phyloP scores from a whole-genome alignment of 2,329 filamentous ascomycete genomes.

The Pseudocercospora fijiensis region DNA sequence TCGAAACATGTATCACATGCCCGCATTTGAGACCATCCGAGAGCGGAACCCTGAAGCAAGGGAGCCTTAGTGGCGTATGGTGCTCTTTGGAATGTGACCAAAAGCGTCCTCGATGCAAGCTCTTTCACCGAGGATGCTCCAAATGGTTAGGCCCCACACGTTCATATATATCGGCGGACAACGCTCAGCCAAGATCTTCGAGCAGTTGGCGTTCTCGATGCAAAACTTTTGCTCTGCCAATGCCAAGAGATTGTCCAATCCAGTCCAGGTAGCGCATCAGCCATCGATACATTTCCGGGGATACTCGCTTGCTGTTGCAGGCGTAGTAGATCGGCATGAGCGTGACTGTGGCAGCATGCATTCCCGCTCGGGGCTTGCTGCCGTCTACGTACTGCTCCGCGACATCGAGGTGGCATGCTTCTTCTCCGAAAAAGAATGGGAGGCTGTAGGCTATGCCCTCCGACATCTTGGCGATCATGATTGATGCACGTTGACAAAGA shows the following conservation, averaged over 20 bases:
- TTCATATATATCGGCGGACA: not conserved
- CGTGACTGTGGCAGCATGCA: slow-evolving; percentile 8
- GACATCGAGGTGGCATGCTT: not conserved
- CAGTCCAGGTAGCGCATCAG: slow-evolving; percentile 11
- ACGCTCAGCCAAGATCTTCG: not conserved
- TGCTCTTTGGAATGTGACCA: not conserved
- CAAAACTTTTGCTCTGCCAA: not conserved
- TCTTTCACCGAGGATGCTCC: too few species aligned
- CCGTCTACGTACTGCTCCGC: not conserved
- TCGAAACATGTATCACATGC: not conserved
- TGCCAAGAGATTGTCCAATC: slow-evolving; percentile 5
- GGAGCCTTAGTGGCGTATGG: not conserved
- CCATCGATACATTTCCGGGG: slow-evolving; percentile 11
- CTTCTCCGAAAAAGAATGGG: slow-evolving; percentile 16
- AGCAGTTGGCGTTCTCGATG: not conserved
- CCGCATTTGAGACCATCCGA: not conserved
- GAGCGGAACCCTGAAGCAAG: not conserved
- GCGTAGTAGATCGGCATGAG: slow-evolving; percentile 19
- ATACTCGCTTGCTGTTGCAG: slow-evolving; percentile 6
- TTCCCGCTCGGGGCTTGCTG: slow-evolving; percentile 4
- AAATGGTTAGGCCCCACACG: not conserved
- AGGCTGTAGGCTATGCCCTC: slow-evolving; percentile 15
- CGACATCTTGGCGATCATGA: slow-evolving; percentile 3
- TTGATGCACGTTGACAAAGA: not conserved
- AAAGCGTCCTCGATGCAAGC: not conserved